These are phyloP conservation scores for Pseudocercospora ulei DNA, from an alignment of 2,329 filamentous ascomycete species.

Conservation along the genomic window DNA sequence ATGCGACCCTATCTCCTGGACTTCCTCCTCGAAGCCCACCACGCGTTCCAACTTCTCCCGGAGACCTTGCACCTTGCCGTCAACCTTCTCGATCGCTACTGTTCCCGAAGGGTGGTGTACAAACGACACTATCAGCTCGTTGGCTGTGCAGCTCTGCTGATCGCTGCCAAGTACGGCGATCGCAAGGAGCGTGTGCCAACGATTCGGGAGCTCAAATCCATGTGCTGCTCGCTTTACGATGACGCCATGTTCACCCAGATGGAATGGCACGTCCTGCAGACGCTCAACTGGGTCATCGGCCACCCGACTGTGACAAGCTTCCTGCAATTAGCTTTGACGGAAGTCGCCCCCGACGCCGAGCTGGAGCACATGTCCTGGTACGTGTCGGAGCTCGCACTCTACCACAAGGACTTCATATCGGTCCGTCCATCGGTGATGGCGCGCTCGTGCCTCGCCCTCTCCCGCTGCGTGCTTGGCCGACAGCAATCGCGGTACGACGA, in stretches of 20 bases:
- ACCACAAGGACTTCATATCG: conserved; percentile 94
- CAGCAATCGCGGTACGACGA: conserved; percentile 62
- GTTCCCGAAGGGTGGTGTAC: conserved; percentile 93
- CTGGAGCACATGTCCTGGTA: conserved; percentile 92
- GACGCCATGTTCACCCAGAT: conserved; percentile 99
- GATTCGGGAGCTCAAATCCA: conserved; percentile 92
- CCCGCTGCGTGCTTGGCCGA: conserved; percentile 73
- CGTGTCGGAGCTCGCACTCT: conserved; percentile 87
- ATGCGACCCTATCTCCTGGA: conserved; percentile 98
- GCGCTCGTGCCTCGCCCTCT: conserved; percentile 72
- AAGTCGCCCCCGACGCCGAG: conserved; percentile 65
- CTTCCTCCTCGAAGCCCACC: conserved; percentile 94
- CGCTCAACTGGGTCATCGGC: conserved; percentile 88
- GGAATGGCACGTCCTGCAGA: conserved; percentile 99
- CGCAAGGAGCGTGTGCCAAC: conserved; percentile 98
- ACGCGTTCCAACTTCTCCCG: conserved; percentile 83
- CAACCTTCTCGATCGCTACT: conserved; percentile 95
- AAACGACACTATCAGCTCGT: conserved; percentile 98
- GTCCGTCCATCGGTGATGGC: conserved; percentile 86
- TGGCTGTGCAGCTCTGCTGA: conserved; percentile 87
- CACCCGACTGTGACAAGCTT: conserved; percentile 95
- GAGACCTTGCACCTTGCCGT: conserved; percentile 93
- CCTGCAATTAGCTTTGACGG: conserved; percentile 72
- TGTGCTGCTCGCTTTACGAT: conserved; percentile 98
- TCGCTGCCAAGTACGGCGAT: conserved; percentile 96